These are phyloP conservation scores for Zygosaccharomyces rouxii DNA, from an alignment of 805 yeast genomes.

Conservation along the genomic window DNA sequence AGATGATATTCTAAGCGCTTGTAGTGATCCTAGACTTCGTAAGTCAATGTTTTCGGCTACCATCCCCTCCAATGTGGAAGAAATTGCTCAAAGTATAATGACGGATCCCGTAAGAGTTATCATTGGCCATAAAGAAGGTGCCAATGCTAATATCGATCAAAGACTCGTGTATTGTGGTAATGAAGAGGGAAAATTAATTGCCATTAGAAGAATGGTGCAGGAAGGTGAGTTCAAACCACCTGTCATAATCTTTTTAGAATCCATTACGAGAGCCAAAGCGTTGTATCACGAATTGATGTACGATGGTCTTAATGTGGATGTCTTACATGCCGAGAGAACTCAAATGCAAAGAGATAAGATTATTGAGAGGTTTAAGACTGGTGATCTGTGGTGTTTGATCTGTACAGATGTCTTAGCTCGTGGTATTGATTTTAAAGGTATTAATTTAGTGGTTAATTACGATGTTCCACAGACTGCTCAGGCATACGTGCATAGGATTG, in stretches of 20 bases:
- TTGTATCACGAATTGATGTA: conserved; percentile 87
- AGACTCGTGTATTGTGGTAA: conserved; percentile 80
- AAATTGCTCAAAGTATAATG: conserved; percentile 82
- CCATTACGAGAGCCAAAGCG: conserved; percentile 91
- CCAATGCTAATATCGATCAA: conserved; percentile 78
- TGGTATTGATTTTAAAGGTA: conserved; percentile 96
- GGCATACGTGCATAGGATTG: conserved; percentile 94
- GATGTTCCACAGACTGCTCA: conserved; percentile 95
- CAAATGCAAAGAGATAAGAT: conserved; percentile 81
- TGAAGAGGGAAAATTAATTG: conserved; percentile 92
- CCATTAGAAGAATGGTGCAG: conserved; percentile 81
- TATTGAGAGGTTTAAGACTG: conserved; percentile 78
- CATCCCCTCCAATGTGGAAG: conserved; percentile 88
- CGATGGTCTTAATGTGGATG: conserved; percentile 90
- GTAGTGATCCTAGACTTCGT: conserved; percentile 42
- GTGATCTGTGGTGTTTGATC: conserved; percentile 92
- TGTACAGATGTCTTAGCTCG: conserved; percentile 95
- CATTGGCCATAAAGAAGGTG: conserved; percentile 92
- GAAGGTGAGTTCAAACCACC: conserved; percentile 90
- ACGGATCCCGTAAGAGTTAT: conserved; percentile 76
- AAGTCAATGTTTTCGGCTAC: conserved; percentile 93
- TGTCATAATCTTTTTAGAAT: conserved; percentile 84
- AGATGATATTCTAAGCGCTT: conserved; percentile 62
- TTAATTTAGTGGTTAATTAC: conserved; percentile 88
- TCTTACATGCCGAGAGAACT: conserved; percentile 91